phyloP scores from a whole-genome alignment of 2,329 filamentous ascomycete genomes.

The Penicillium sp. region DNA sequence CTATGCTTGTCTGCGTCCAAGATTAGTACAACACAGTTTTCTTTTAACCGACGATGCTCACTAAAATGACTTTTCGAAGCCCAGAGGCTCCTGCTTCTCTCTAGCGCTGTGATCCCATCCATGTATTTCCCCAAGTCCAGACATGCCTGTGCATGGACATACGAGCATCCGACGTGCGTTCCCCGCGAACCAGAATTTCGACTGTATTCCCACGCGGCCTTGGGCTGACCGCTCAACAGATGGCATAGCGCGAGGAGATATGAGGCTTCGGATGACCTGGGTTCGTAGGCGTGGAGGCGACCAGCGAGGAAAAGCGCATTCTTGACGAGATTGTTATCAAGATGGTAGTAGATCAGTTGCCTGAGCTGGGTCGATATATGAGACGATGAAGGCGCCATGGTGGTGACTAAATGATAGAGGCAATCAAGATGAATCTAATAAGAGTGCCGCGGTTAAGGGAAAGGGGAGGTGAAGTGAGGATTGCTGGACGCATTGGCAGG shows the following conservation, averaged over 20 bases:
- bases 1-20: slow-evolving; percentile 59
- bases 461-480: slow-evolving; percentile 3
- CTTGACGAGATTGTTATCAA: slow-evolving; percentile 84
- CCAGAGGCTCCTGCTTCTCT: slow-evolving; percentile 78
- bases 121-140: slow-evolving; percentile 72
- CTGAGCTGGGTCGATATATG: slow-evolving; percentile 59
- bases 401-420: slow-evolving; percentile 16
- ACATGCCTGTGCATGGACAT: slow-evolving; percentile 87
- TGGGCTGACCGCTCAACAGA: slow-evolving; percentile 74
- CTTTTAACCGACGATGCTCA: slow-evolving; percentile 40
- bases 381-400: slow-evolving; percentile 54
- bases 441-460: background rate
- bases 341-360: slow-evolving; percentile 65
- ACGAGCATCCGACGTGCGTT: slow-evolving; percentile 78
- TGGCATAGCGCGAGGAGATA: slow-evolving; percentile 84
- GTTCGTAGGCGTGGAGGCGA: slow-evolving; percentile 78
- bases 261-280: slow-evolving; percentile 71
- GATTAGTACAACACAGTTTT: slow-evolving; percentile 4
- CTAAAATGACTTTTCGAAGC: slow-evolving; percentile 70
- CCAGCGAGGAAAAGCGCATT: slow-evolving; percentile 94
- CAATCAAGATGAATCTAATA: background rate
- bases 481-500: slow-evolving; percentile 10
- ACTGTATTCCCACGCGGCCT: slow-evolving; percentile 80
- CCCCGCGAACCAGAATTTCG: slow-evolving; percentile 68
- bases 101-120: slow-evolving; percentile 78